These are phyloP conservation scores for Neurospora sp. DNA, from an alignment of 495 filamentous ascomycete species.

Conservation along the genomic window DNA sequence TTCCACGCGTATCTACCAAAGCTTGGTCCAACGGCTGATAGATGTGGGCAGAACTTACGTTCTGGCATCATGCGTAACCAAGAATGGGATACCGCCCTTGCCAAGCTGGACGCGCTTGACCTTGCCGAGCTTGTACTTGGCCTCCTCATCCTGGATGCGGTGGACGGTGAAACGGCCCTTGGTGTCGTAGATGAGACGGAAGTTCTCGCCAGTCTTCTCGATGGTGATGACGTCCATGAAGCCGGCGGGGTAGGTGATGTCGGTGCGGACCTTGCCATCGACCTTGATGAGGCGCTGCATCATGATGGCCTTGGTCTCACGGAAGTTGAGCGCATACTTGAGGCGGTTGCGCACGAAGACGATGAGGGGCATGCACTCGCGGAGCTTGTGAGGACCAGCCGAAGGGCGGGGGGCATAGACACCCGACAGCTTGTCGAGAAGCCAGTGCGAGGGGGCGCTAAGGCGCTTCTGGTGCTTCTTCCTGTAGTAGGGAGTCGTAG, in stretches of 20 bases:
- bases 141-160: slow-evolving; percentile 96
- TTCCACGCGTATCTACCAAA: slow-evolving; percentile 61
- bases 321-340: slow-evolving; percentile 98
- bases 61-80: slow-evolving; percentile 99
- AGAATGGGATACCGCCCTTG: slow-evolving; percentile 99
- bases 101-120: slow-evolving; percentile 99
- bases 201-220: slow-evolving; percentile 99
- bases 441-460: slow-evolving; percentile 97
- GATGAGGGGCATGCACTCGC: slow-evolving; percentile 97
- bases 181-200: slow-evolving; percentile 99
- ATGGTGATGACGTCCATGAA: slow-evolving; percentile 99
- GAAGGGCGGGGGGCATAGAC: slow-evolving; percentile 94
- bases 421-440: slow-evolving; percentile 97
- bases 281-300: slow-evolving; percentile 99
- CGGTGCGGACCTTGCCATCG: slow-evolving; percentile 98
- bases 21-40: slow-evolving; percentile 99
- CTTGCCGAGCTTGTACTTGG: slow-evolving; percentile 98
- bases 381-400: slow-evolving; percentile 96
- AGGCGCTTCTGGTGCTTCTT: slow-evolving; percentile 99
- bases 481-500: slow-evolving; percentile 34
- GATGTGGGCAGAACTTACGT: slow-evolving; percentile 94
- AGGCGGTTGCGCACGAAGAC: slow-evolving; percentile 98
- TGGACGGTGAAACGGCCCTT: slow-evolving; percentile 99
- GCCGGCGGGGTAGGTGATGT: slow-evolving; percentile 91
- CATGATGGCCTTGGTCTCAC: slow-evolving; percentile 94